Evolutionary conservation across 805 yeast genomes (phyloP), one percentile per base, ranked within the genome.

Genomic region (Candida stauntonica): DNA sequence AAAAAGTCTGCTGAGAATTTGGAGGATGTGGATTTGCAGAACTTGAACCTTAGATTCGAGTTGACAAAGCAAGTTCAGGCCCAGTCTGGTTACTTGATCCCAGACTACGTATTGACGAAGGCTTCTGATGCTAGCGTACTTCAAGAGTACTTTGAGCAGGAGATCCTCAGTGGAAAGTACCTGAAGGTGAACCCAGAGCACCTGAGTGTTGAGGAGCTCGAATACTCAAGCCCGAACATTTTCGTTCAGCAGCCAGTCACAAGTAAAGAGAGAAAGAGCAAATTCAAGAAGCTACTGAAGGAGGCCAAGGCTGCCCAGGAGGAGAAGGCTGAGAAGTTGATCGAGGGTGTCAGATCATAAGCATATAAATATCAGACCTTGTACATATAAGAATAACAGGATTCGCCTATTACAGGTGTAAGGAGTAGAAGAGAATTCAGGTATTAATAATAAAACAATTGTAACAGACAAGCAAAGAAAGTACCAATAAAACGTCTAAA

Each of bases 61-160:
- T 54, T 63, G 35, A 50, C 64, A 5, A 61, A 57, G 37, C 26
- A 36, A 16, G 36, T 67, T 13, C 73, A 67, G 48, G 36, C 59
- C 8, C 38, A 54, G 21, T 55, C 70, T 15, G 73, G 73, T 14
- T 54, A 55, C 38, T 26, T 58, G 19, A 56, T 67, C 13, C 64
- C 73, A 16, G 73, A 67, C 42, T 59, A 50, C 35, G 46, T 55
- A 21, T 39, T 66, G 7, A 63, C 70, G 3, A 50, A 54, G 26
- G 46, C 64, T 11, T 38, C 42, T 9, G 54, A 58, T 4, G 67
- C 63, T 11, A 15, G 36, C 6, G 50, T 51, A 4, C 56, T 63
- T 29, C 54, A 51, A 17, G 35, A 48, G 5, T 63, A 55, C 39
- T 62, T 50, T 34, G 40, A 47, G 15, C 38, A 42, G 6, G 55